Evolutionary conservation across 495 filamentous ascomycete genomes (phyloP).

Genomic region (Neurospora sublineolata): DNA sequence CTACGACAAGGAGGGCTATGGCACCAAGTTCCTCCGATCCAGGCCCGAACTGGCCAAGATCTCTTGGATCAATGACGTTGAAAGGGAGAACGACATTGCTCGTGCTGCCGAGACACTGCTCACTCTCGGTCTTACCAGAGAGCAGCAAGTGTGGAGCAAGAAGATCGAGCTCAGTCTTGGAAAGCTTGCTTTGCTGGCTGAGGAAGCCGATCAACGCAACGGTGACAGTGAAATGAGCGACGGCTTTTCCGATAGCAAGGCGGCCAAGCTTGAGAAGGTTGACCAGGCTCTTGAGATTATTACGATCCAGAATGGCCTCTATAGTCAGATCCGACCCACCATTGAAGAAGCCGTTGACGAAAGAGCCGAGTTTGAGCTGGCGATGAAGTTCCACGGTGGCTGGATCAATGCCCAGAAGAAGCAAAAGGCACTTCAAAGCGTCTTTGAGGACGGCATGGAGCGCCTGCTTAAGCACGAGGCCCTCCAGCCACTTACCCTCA

Average conservation of each 20-base stretch:
- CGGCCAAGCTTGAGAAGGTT: conserved; percentile 30
- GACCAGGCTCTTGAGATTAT: conserved; percentile 55
- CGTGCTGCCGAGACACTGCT: conserved; percentile 57
- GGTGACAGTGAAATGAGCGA: conserved; percentile 22
- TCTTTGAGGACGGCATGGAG: conserved; percentile 55
- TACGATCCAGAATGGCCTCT: conserved; percentile 63
- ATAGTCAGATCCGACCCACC: conserved; percentile 40
- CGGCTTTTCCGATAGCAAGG: conserved; percentile 15
- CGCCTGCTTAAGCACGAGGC: conserved; percentile 55
- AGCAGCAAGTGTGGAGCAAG: conserved; percentile 74
- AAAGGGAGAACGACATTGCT: conserved; percentile 57
- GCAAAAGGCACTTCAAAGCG: conserved; percentile 48
- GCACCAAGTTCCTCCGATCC: conserved; percentile 65
- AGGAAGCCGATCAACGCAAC: conserved; percentile 24
- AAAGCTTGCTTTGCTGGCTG: conserved; percentile 67
- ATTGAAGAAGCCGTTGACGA: conserved; percentile 62
- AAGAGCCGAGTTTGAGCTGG: conserved; percentile 61
- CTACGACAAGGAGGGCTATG: conserved; percentile 46
- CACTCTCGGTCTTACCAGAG: conserved; percentile 49
- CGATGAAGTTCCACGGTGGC: conserved; percentile 53
- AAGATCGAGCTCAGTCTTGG: conserved; percentile 83
- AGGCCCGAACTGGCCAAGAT: conserved; percentile 59
- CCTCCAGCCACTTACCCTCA: conserved; percentile 52
- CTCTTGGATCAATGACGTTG: conserved; percentile 90
- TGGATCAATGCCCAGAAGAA: conserved; percentile 35